Evolutionary conservation across 2,329 filamentous ascomycete species (phyloP).

Genomic region (Trichoderma cornu-damae): DNA sequence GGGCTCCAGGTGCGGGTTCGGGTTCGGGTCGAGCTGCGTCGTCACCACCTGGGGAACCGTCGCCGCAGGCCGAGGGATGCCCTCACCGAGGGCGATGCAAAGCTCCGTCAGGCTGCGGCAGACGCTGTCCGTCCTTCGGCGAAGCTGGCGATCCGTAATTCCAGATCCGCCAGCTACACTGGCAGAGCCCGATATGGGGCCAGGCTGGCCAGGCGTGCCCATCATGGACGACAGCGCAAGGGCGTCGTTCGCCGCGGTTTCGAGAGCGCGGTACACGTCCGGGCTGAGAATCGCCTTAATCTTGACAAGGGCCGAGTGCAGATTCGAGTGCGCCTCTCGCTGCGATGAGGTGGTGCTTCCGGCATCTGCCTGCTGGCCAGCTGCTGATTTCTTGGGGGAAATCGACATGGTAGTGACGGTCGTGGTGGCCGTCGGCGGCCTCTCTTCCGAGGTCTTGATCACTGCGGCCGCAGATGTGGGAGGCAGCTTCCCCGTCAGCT

Average conservation of each 20-base stretch:
- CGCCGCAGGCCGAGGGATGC: constrained; percentile 32
- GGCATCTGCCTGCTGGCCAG: constrained; percentile 32
- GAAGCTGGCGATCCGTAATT: constrained; percentile 74
- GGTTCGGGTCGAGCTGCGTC: neutral
- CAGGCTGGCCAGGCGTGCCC: constrained; percentile 63
- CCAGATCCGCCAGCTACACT: constrained; percentile 44
- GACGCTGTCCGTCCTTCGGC: constrained; percentile 86
- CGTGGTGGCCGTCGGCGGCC: constrained; percentile 86
- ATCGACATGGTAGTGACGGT: constrained; percentile 85
- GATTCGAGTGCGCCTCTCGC: constrained; percentile 65
- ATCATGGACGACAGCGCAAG: constrained; percentile 73
- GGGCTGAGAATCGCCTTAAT: constrained; percentile 63
- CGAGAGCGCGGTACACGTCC: constrained; percentile 72
- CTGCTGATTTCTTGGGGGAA: constrained; percentile 66
- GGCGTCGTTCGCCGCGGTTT: constrained; percentile 77
- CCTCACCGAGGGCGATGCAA: constrained; percentile 74
- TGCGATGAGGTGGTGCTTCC: constrained; percentile 40
- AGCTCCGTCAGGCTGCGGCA: constrained; percentile 91
- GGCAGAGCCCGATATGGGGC: constrained; percentile 61
- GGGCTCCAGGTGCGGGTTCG: neutral
- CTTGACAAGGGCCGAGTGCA: constrained; percentile 76
- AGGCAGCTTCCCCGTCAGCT: constrained; percentile 82
- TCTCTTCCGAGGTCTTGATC: constrained; percentile 67
- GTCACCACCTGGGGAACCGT: constrained; percentile 11
- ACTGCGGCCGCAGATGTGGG: constrained; percentile 76